A percentile compares a stretch with the other conserved stretches of the same genome.
These are phyloP conservation scores for Solanum pinnatisectum DNA, from an alignment of 257 asterid genomes.

Conservation along the genomic window DNA sequence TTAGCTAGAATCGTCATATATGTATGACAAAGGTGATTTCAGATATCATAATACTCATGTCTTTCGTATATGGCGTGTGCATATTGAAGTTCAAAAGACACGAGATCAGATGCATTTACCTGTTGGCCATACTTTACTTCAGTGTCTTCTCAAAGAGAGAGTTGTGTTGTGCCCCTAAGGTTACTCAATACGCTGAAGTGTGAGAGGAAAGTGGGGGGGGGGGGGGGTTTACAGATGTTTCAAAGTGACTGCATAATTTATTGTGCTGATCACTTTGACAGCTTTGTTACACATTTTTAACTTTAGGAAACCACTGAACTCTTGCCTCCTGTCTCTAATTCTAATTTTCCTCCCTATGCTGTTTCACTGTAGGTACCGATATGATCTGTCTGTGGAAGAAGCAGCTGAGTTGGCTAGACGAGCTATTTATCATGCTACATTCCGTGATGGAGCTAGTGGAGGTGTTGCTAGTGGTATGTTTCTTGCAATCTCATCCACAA, in stretches of 20 bases:
- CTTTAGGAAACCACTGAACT: background rate
- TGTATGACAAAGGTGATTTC: background rate
- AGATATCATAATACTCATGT: background rate
- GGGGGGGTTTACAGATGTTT: background rate
- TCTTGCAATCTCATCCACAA: background rate
- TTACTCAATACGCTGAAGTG: background rate
- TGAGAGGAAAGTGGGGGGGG: background rate
- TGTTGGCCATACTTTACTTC: background rate
- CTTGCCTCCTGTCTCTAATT: background rate
- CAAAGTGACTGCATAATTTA: background rate
- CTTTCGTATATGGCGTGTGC: background rate
- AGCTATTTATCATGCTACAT: slow-evolving; percentile 78
- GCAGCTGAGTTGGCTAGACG: slow-evolving; percentile 83
- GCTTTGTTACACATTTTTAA: background rate
- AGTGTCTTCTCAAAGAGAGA: background rate
- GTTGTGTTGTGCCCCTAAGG: background rate
- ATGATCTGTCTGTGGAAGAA: slow-evolving; percentile 67
- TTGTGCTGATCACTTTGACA: background rate
- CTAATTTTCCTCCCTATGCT: background rate
- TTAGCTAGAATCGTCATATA: background rate
- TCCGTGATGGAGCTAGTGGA: slow-evolving; percentile 88
- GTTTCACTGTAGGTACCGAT: slow-evolving; percentile 30
- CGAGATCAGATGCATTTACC: background rate
- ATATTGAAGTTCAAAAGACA: background rate
- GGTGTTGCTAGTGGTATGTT: slow-evolving; percentile 72